Evolutionary conservation across 495 filamentous ascomycete genomes (phyloP), one percentile per base, ranked within the genome.

Genomic region (Baudoinia panamericana): DNA sequence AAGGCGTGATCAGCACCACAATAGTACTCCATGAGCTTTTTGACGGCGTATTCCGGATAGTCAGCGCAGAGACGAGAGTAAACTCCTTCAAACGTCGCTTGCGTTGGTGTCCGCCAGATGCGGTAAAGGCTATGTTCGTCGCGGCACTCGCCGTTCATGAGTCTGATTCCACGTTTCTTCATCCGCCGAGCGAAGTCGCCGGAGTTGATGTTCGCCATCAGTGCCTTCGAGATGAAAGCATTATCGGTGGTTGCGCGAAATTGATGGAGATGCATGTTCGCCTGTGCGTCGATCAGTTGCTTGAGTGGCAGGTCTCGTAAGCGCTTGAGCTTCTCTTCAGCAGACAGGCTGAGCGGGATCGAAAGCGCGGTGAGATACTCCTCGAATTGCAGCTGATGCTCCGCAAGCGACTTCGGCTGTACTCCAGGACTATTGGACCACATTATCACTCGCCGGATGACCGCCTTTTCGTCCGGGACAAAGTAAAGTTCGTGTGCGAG

Each of bases 401-500:
- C 65, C 10, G 53, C 42, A 5, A 64, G 53, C 0, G 52, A 34
- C 50, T 70, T 70, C 0, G 72, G 72, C 33, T 73, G 71, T 0
- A 70, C 58, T 15, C 69, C 69, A 12, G 71, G 69, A 2, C 67
- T 65, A 48, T 75, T 75, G 16, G 69, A 73, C 45, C 63, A 67
- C 58, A 73, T 71, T 25, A 68, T 60, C n/a, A 55, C 63, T 39
- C 66, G 58, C 23, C 59, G 63, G 40, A 75, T 58, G 10, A 63
- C 46, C 7, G 38, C 35, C 41, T 72, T 55, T 6, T 56, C 38
- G 21, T 53, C 55, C 0, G 66, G 61, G 0, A 54, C 41, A 27
- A 68, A 58, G 26, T 58, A 60, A 23, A 75, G 55, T 39, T 76
- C 72, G 53, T 73, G 68, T 23, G 68, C 62, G 3, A 76, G 52